Evolutionary conservation across 2,329 filamentous ascomycete species (phyloP).

Genomic region (Aphanoascus verrucosus): DNA sequence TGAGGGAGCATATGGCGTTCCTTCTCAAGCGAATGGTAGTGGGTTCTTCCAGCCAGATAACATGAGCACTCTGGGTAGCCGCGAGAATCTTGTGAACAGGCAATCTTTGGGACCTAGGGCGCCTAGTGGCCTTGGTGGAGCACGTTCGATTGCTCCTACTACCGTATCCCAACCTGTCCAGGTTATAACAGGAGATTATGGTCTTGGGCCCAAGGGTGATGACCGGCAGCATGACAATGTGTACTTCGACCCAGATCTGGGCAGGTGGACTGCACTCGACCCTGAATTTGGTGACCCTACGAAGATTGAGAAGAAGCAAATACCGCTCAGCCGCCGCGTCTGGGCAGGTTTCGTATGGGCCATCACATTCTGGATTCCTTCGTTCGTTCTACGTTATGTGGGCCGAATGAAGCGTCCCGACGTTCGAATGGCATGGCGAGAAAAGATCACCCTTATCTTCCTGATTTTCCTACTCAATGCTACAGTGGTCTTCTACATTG

Average conservation of each 20-base stretch:
- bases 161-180: conserved; percentile 47
- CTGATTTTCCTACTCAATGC: conserved; percentile 75
- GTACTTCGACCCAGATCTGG: conserved; percentile 59
- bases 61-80: conserved; percentile 54
- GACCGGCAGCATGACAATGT: conserved; percentile 56
- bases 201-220: conserved; percentile 77
- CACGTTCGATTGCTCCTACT: conserved; percentile 43
- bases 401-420: conserved; percentile 96
- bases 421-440: conserved; percentile 93
- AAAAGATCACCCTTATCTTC: conserved; percentile 75
- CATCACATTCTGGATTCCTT: conserved; percentile 90
- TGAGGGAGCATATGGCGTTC: conserved; percentile 60
- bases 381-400: conserved; percentile 63
- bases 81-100: conserved; percentile 52
- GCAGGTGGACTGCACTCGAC: conserved; percentile 61
- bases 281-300: conserved; percentile 68
- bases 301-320: conserved; percentile 58
- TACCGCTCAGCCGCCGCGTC: conserved; percentile 53
- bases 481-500: conserved; percentile 80
- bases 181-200: conserved; percentile 69
- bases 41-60: conserved; percentile 62
- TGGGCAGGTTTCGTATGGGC: conserved; percentile 82
- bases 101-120: conserved; percentile 39
- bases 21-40: conserved; percentile 43
- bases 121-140: conserved; percentile 39